Conservation (phyloP, 176 grass and related monocot genomes). For the Oryza longistaminata region DNA sequence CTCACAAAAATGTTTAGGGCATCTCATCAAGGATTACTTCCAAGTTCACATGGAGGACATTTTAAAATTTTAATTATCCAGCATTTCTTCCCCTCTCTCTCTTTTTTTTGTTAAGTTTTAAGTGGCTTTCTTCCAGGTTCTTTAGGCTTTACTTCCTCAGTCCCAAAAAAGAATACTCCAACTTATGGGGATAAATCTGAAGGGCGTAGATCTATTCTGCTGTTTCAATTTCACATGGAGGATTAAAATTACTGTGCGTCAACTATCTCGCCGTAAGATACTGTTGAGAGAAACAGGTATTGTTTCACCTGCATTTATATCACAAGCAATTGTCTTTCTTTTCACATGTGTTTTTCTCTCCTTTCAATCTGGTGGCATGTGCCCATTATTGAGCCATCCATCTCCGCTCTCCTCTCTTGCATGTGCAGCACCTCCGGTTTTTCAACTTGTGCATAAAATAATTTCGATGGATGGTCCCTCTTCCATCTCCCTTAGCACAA, state of each 20-base stretch:
- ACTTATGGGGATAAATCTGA: too few relatives aligned
- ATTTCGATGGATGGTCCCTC: conserved; percentile 42
- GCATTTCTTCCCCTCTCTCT: neutral
- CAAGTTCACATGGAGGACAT: too few relatives aligned
- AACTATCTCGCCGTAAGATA: neutral
- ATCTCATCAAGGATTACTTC: neutral
- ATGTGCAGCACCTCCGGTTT: conserved; percentile 39
- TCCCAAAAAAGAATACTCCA: too few relatives aligned
- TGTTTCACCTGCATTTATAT: neutral
- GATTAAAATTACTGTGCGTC: neutral
- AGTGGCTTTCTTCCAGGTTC: neutral
- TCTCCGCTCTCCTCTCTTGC: conserved; percentile 22
- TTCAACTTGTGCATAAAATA: conserved; percentile 28
- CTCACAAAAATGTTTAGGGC: neutral
- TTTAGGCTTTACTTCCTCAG: neutral
- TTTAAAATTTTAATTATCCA: neutral
- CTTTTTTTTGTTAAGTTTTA: too few relatives aligned
- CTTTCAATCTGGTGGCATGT: conserved; percentile 30
- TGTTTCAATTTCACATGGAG: neutral
- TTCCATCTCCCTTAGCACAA: conserved; percentile 27
- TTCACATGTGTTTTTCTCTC: neutral
- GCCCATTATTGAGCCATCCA: conserved; percentile 43
- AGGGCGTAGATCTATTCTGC: neutral
- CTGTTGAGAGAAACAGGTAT: neutral
- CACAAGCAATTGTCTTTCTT: neutral